A percentile compares a stretch with the other conserved stretches of the same genome.
Evolutionary conservation across 805 yeast genomes (phyloP).

Genomic region (Yarrowia keelungensis): DNA sequence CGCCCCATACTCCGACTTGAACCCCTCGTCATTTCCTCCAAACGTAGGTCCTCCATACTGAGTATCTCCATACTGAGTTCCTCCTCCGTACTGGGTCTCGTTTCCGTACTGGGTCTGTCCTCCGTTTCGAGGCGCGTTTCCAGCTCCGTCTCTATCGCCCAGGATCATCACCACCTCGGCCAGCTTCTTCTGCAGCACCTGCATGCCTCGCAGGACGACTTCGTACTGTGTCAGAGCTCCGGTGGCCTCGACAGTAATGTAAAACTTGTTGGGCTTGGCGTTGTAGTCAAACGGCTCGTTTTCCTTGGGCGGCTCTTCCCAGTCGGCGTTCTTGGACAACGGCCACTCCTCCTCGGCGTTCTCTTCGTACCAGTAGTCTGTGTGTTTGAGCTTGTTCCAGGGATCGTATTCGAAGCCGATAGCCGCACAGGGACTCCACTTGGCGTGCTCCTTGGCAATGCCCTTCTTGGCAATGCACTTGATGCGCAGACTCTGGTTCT

Average conservation of each 20-base stretch:
- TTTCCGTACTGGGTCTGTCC: slow-evolving; percentile 38
- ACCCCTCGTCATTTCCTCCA: slow-evolving; percentile 31
- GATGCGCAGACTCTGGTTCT: slow-evolving; percentile 87
- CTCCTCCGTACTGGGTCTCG: slow-evolving; percentile 37
- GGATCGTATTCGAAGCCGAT: slow-evolving; percentile 98
- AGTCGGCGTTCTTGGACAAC: slow-evolving; percentile 80
- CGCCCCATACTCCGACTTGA: slow-evolving; percentile 18
- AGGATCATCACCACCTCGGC: slow-evolving; percentile 84
- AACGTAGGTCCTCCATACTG: slow-evolving; percentile 35
- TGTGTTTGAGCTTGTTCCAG: slow-evolving; percentile 96
- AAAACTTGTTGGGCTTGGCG: slow-evolving; percentile 82
- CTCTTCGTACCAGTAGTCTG: slow-evolving; percentile 96
- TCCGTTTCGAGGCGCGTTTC: slow-evolving; percentile 9
- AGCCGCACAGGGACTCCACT: slow-evolving; percentile 97
- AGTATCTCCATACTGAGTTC: slow-evolving; percentile 35
- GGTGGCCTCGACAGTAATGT: slow-evolving; percentile 89
- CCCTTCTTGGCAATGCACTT: slow-evolving; percentile 98
- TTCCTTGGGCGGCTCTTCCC: slow-evolving; percentile 93
- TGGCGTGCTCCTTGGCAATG: slow-evolving; percentile 96
- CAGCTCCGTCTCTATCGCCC: slow-evolving; percentile 47
- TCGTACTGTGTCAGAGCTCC: slow-evolving; percentile 90
- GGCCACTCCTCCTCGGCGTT: slow-evolving; percentile 95
- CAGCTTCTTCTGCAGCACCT: slow-evolving; percentile 84
- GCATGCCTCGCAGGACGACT: slow-evolving; percentile 84
- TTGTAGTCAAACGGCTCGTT: slow-evolving; percentile 84